Base-by-base conservation (phyloP, 2,329 filamentous ascomycete species). In the Salinomyces thailandicus region DNA sequence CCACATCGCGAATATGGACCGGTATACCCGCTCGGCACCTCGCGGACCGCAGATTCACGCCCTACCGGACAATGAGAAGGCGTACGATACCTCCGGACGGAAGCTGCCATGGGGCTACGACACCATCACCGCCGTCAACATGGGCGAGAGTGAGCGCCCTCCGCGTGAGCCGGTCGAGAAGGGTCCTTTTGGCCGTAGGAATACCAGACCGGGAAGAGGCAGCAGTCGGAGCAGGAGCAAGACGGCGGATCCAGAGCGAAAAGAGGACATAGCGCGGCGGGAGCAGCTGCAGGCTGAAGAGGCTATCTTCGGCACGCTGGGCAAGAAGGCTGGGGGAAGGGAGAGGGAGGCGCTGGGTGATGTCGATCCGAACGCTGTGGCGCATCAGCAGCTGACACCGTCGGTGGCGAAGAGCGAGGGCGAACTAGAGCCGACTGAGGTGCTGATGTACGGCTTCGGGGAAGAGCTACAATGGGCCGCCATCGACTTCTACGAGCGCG, bases 401-500 rank as follows among this genome's bases (percentile, higher is more conserved):
- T 57, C 57, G 17, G 58, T 62, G 20, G 62, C 34, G 15, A 43
- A 64, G 31, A 46, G 54, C 47, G 39, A 57, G 47, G 38, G 61
- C 53, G 45, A 57, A 29, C 72, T 70, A 44, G 71, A 75, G 45
- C 75, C 78, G 2, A 81, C 83, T 26, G 86, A 95, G 62, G 75
- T 93, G 44, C 77, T 94, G 37, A 69, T 96, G 12, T 83, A 87
- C 48, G 89, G 89, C 18, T 95, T 87, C 61, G 75, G 59, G 65
- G 79, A 62, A 71, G 68, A 73, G 4, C 57, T 60, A 5, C 73
- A 78, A 54, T 95, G 91, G 72, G 85, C 87, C 18, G 86, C 86
- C 20, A 79, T 96, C 50, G 78, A 82, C 48, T 84, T 85, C 62
- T 96, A 82, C 63, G 89, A 95, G 65, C 75, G 79, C 42, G 77